Conservation (phyloP, 352 stramenopile species). For the Phytopythium vexans region DNA sequence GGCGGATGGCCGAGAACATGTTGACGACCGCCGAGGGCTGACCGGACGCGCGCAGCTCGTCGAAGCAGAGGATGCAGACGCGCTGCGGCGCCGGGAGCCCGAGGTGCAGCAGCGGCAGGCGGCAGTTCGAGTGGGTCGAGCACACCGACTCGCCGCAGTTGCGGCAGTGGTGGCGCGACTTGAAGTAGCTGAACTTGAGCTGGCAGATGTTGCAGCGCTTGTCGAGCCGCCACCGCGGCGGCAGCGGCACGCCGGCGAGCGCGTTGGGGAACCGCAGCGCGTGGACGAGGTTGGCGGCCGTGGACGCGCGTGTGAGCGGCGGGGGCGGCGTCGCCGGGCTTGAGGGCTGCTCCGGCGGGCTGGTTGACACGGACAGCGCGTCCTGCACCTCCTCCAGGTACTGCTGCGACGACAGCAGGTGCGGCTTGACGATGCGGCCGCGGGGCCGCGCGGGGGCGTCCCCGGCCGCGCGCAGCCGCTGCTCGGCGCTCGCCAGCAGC, state of each 20-base stretch:
- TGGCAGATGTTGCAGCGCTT: conserved; percentile 83
- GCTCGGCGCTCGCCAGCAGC: conserved; percentile 40
- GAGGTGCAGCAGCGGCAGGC: conserved; percentile 57
- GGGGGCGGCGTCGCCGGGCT: neutral
- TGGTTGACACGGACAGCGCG: conserved; percentile 2
- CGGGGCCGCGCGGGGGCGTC: conserved; percentile 36
- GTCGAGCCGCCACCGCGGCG: conserved; percentile 68
- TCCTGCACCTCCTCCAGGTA: conserved; percentile 17
- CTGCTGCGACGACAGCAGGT: conserved; percentile 45
- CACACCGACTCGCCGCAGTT: conserved; percentile 87
- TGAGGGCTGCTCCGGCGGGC: conserved; percentile 5
- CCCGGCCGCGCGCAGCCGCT: conserved; percentile 37
- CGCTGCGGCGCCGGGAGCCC: conserved; percentile 59
- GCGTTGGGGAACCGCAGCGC: conserved; percentile 26
- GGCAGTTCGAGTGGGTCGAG: conserved; percentile 71
- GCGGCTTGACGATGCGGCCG: conserved; percentile 16
- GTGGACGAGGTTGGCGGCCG: conserved; percentile 11
- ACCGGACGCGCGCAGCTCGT: conserved; percentile 59
- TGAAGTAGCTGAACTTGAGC: conserved; percentile 86
- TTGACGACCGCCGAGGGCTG: conserved; percentile 76
- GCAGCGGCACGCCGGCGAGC: conserved; percentile 33
- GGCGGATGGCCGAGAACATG: conserved; percentile 39
- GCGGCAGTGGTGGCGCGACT: conserved; percentile 84
- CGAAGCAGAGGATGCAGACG: conserved; percentile 80
- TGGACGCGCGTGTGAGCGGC: conserved; percentile 2